These are phyloP conservation scores for Trichophyton rubrum DNA, from an alignment of 2,329 filamentous ascomycete genomes.

Conservation along the genomic window DNA sequence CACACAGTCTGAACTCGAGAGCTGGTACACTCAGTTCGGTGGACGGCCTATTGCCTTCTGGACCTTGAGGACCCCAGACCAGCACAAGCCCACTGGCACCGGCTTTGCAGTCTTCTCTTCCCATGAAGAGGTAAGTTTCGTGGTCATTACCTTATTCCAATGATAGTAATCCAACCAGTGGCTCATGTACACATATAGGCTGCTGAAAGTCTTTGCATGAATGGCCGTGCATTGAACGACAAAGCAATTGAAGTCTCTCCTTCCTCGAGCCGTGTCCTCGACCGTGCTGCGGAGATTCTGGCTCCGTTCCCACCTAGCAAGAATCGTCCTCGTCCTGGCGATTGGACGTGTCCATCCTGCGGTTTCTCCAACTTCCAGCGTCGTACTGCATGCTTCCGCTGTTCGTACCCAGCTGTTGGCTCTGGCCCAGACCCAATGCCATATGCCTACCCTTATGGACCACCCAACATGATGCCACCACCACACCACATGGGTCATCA, in stretches of 20 bases:
- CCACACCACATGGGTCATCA: conserved; percentile 60
- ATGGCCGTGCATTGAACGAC: conserved; percentile 91
- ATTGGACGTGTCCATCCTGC: conserved; percentile 98
- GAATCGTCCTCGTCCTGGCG: conserved; percentile 89
- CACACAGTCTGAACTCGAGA: conserved; percentile 95
- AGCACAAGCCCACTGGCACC: conserved; percentile 98
- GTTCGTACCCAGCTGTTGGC: conserved; percentile 92
- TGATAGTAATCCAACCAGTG: conserved; percentile 8
- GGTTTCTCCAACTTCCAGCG: conserved; percentile 99
- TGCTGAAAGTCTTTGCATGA: conserved; percentile 97
- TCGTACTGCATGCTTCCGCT: conserved; percentile 95
- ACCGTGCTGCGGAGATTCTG: conserved; percentile 88
- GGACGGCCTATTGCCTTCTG: conserved; percentile 97
- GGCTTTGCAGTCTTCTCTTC: conserved; percentile 98
- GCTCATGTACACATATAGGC: conserved; percentile 46
- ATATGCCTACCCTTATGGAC: conserved; percentile 46
- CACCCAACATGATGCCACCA: conserved; percentile 68
- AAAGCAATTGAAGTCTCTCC: conserved; percentile 98
- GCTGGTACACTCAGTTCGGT: conserved; percentile 98
- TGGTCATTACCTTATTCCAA: not conserved
- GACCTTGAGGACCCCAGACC: conserved; percentile 93
- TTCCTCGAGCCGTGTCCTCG: conserved; percentile 89
- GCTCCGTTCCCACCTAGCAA: conserved; percentile 97
- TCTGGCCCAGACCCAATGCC: conserved; percentile 63
- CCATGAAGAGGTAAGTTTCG: conserved; percentile 76